Percentiles rank a stretch among this genome's conserved stretches.
Evolutionary conservation across 2,329 filamentous ascomycete species (phyloP).

Genomic region (Paraconiothyrium sp.): DNA sequence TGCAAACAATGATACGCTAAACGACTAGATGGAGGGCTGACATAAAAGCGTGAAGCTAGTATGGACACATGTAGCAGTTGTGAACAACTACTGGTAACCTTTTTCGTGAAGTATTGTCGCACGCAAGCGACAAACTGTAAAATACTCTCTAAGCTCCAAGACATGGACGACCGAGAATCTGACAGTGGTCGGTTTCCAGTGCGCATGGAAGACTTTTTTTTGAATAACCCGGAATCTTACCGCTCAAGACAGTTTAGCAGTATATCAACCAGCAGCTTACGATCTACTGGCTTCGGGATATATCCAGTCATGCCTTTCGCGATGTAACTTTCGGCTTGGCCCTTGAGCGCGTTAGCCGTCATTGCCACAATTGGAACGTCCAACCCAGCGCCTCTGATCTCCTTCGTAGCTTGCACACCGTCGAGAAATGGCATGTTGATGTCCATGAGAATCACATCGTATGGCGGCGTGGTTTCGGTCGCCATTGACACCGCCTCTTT

Average conservation of each 20-base stretch:
- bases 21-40: neutral
- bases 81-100: neutral
- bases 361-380: slow-evolving; percentile 62
- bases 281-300: slow-evolving; percentile 64
- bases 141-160: neutral
- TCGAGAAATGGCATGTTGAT: slow-evolving; percentile 48
- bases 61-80: neutral
- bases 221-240: slow-evolving; percentile 18
- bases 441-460: slow-evolving; percentile 48
- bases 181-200: neutral
- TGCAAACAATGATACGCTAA: neutral
- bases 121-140: neutral
- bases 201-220: neutral
- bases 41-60: neutral
- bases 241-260: slow-evolving; percentile 44
- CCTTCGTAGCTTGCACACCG: slow-evolving; percentile 40
- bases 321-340: slow-evolving; percentile 63
- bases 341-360: slow-evolving; percentile 66
- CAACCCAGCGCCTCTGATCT: slow-evolving; percentile 32
- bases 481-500: slow-evolving; percentile 51
- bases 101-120: neutral
- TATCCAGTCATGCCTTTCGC: slow-evolving; percentile 66
- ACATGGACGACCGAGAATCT: neutral
- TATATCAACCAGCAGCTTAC: slow-evolving; percentile 57
- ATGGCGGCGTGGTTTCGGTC: slow-evolving; percentile 24